Evolutionary conservation across 208 protist genomes (phyloP).

Genomic region (Vickermania spadyakhi): DNA sequence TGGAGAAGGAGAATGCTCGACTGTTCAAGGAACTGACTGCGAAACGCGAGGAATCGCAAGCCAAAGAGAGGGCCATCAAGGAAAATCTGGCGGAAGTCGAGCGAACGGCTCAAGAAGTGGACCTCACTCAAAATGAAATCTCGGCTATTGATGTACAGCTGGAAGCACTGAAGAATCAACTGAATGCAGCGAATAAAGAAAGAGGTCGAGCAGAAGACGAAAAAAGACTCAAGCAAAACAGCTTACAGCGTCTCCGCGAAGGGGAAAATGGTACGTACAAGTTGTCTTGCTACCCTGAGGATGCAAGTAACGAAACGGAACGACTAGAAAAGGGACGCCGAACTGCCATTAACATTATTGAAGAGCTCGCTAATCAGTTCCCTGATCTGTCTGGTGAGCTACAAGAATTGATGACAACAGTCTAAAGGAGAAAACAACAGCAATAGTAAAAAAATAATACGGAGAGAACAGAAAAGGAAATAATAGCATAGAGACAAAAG

Average conservation of each 20-base stretch:
- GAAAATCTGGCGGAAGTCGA: constrained; percentile 76
- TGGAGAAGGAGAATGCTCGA: constrained; percentile 82
- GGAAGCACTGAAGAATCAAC: constrained; percentile 47
- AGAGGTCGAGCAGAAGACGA: constrained; percentile 64
- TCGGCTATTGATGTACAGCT: constrained; percentile 59
- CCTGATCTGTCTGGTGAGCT: constrained; percentile 61
- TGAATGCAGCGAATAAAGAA: constrained; percentile 44
- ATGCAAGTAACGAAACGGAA: constrained; percentile 24
- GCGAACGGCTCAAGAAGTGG: constrained; percentile 56
- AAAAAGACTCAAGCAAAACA: constrained; percentile 65
- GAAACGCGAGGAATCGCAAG: constrained; percentile 78
- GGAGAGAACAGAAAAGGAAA: neutral
- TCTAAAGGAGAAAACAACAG: constrained; percentile 15
- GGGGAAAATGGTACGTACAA: constrained; percentile 76
- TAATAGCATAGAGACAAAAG: too few species aligned
- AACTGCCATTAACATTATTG: constrained; percentile 55
- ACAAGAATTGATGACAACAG: constrained; percentile 41
- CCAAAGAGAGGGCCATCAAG: constrained; percentile 72
- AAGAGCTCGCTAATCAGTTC: constrained; percentile 56
- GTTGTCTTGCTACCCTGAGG: constrained; percentile 63
- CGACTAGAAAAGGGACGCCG: constrained; percentile 56
- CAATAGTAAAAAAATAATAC: neutral
- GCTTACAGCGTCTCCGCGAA: constrained; percentile 76
- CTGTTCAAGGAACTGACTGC: constrained; percentile 84
- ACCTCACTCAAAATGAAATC: constrained; percentile 66